Conservation (phyloP, 2,329 filamentous ascomycete genomes). For the Aureobasidium sp. region DNA sequence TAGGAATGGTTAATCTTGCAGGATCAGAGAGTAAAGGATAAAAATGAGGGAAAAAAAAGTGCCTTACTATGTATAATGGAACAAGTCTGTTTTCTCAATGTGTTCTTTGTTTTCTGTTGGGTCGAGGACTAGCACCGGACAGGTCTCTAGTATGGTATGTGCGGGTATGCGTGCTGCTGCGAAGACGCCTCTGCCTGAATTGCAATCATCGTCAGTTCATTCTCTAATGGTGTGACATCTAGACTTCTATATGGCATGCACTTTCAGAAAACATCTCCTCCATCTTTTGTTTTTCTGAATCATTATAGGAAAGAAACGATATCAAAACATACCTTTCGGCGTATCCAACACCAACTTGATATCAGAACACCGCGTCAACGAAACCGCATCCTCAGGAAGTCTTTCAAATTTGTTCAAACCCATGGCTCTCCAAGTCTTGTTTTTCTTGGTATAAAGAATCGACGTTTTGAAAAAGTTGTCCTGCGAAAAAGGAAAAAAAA, state of each 20-base stretch:
- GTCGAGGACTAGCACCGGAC: slow-evolving; percentile 43
- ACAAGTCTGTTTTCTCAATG: slow-evolving; percentile 42
- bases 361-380: slow-evolving; percentile 9
- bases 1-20: background rate
- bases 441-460: background rate
- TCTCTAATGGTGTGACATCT: background rate
- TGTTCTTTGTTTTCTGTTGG: slow-evolving; percentile 40
- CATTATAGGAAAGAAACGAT: background rate
- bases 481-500: background rate
- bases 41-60: slow-evolving; percentile 13
- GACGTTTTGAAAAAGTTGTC: too few species aligned
- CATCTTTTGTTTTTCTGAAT: too few species aligned
- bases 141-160: slow-evolving; percentile 43
- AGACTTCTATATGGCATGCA: background rate
- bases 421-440: background rate
- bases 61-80: slow-evolving; percentile 49
- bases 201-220: background rate
- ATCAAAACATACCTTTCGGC: slow-evolving; percentile 13
- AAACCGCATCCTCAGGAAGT: background rate
- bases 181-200: slow-evolving; percentile 45
- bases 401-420: background rate
- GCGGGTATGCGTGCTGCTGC: slow-evolving; percentile 38
- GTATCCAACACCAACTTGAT: slow-evolving; percentile 14
- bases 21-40: background rate
- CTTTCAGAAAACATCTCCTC: too few species aligned